Conservation (phyloP, 345 rosid genomes). For the Populus pruinosa region DNA sequence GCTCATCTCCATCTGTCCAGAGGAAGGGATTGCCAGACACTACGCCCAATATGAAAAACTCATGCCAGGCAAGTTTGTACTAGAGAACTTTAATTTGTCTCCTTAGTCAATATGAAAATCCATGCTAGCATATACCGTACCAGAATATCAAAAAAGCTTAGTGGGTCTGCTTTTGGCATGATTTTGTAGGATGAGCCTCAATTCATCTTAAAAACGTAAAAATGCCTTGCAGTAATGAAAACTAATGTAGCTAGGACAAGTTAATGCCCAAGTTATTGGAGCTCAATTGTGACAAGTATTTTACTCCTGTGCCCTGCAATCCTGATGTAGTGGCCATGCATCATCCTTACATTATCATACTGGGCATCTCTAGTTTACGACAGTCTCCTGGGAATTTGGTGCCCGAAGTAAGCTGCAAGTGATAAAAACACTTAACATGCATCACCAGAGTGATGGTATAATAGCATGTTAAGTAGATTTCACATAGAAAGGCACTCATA, state of each 20-base stretch:
- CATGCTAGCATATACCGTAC: background rate
- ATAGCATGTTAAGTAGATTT: background rate
- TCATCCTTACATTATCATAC: background rate
- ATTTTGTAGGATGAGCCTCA: background rate
- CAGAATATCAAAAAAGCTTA: background rate
- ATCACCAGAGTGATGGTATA: background rate
- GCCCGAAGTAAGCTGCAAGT: background rate
- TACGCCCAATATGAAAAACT: constrained; percentile 23
- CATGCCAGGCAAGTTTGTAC: constrained; percentile 49
- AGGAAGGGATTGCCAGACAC: constrained; percentile 31
- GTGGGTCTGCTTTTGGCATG: background rate
- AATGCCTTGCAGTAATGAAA: background rate
- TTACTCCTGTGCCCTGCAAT: background rate
- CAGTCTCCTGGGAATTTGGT: background rate
- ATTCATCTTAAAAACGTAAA: background rate
- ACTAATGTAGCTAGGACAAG: background rate
- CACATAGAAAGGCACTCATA: background rate
- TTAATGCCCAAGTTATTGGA: background rate
- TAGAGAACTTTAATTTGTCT: background rate
- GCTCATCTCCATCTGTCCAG: constrained; percentile 21
- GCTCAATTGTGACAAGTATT: background rate
- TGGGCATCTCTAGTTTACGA: background rate
- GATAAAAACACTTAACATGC: background rate
- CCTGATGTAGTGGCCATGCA: background rate
- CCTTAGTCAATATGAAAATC: background rate